Conservation (phyloP, 1,284 basidiomycete species). For the Fomitopsis palustris region DNA sequence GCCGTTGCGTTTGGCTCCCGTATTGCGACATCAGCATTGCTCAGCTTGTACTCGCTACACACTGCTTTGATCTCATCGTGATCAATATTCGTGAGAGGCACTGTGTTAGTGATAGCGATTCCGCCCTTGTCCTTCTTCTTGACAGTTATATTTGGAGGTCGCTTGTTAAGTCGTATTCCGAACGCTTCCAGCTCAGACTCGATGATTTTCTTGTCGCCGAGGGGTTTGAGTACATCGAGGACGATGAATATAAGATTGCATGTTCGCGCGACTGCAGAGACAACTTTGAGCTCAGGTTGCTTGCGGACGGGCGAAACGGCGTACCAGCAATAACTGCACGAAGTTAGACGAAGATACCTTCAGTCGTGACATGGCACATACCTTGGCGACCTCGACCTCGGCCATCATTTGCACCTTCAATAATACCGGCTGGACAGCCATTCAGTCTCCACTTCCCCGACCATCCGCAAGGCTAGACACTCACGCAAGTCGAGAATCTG, state of each 20-base stretch:
- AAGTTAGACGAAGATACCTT: slow-evolving; percentile 2
- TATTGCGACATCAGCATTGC: slow-evolving; percentile 92
- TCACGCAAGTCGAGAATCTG: slow-evolving; percentile 82
- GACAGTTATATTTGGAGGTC: slow-evolving; percentile 85
- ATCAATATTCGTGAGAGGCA: slow-evolving; percentile 96
- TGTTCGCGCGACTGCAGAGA: slow-evolving; percentile 80
- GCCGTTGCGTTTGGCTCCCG: slow-evolving; percentile 91
- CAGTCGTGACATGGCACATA: slow-evolving; percentile 25
- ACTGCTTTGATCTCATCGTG: slow-evolving; percentile 97
- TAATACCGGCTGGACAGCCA: slow-evolving; percentile 78
- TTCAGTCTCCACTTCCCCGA: slow-evolving; percentile 3
- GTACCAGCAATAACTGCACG: slow-evolving; percentile 76
- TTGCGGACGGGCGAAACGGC: slow-evolving; percentile 18
- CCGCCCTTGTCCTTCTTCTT: slow-evolving; percentile 96
- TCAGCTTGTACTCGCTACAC: slow-evolving; percentile 87
- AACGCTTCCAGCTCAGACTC: slow-evolving; percentile 95
- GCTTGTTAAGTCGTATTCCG: slow-evolving; percentile 95
- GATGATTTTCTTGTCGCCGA: slow-evolving; percentile 91
- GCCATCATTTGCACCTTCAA: slow-evolving; percentile 98
- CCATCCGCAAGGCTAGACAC: slow-evolving; percentile 27
- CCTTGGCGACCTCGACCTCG: slow-evolving; percentile 97
- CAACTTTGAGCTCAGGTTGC: slow-evolving; percentile 1
- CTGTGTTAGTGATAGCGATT: slow-evolving; percentile 91
- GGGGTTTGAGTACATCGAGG: slow-evolving; percentile 95
- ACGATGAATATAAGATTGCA: slow-evolving; percentile 99